Conservation (phyloP, 1,284 basidiomycete genomes). For the Apiotrichum gamsii region DNA sequence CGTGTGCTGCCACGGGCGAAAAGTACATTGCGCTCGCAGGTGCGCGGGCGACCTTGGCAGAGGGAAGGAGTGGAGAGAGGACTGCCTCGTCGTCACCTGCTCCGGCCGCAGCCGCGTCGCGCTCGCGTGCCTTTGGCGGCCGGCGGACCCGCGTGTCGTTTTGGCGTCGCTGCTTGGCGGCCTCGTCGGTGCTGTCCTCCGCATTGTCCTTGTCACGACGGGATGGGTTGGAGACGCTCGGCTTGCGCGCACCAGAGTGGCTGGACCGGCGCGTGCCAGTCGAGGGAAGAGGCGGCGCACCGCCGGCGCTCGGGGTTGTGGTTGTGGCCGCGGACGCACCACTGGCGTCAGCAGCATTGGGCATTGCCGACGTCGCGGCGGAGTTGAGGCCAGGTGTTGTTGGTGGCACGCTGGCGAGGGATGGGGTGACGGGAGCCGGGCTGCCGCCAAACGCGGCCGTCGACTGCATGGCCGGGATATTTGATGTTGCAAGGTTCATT, state of each 20-base stretch:
- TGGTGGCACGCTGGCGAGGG: background rate
- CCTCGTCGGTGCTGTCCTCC: constrained; percentile 9
- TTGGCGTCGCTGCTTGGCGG: constrained; percentile 3
- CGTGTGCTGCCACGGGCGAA: constrained; percentile 75
- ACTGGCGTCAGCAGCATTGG: background rate
- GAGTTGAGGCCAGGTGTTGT: background rate
- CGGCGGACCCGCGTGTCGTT: constrained; percentile 3
- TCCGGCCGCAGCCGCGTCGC: constrained; percentile 2
- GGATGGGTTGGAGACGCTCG: constrained; percentile 1
- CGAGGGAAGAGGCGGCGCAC: background rate
- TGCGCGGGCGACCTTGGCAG: constrained; percentile 19
- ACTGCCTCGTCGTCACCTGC: constrained; percentile 3
- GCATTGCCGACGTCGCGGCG: background rate
- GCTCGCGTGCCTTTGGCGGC: constrained; percentile 16
- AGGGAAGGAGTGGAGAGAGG: constrained; percentile 20
- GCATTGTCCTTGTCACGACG: constrained; percentile 8
- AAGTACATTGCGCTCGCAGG: constrained; percentile 65
- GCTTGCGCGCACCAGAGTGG: constrained; percentile 4
- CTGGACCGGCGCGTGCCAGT: constrained; percentile 4
- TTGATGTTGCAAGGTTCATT: constrained; percentile 12
- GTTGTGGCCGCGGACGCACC: background rate
- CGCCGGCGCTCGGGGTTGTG: background rate
- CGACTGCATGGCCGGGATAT: constrained; percentile 1
- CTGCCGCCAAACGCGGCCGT: constrained; percentile 2
- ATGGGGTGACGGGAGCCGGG: too few species aligned